Conservation (phyloP, 495 filamentous ascomycete species). For the Rhizodiscina lignyota region DNA sequence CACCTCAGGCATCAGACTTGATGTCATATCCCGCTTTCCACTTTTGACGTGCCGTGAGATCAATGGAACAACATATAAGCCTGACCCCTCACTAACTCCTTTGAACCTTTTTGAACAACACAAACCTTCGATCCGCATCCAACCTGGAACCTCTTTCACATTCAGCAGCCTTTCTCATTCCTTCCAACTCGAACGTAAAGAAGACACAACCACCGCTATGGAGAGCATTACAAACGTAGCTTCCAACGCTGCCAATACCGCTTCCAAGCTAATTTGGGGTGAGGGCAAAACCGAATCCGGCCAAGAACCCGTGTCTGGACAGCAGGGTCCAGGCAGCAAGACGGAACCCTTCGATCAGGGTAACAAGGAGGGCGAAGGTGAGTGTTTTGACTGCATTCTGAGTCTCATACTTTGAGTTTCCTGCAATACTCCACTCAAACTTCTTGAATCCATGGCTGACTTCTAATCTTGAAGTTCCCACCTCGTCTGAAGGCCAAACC, state of each 20-base stretch:
- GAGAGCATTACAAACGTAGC: slow-evolving; percentile 36
- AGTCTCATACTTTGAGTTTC: not conserved
- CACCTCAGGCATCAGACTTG: too few relatives aligned
- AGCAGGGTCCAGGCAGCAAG: not conserved
- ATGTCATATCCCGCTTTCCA: too few relatives aligned
- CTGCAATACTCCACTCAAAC: too few relatives aligned
- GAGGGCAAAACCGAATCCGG: slow-evolving; percentile 12
- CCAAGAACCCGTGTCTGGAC: slow-evolving; percentile 4
- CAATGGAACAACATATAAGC: too few relatives aligned
- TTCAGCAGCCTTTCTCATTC: too few relatives aligned
- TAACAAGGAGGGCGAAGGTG: slow-evolving; percentile 2
- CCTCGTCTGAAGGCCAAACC: not conserved
- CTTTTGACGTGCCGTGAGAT: too few relatives aligned
- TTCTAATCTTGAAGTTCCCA: not conserved
- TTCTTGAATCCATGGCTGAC: too few relatives aligned
- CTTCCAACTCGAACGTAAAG: too few relatives aligned
- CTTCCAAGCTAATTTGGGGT: slow-evolving; percentile 35
- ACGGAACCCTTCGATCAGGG: slow-evolving; percentile 2
- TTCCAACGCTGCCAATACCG: slow-evolving; percentile 28
- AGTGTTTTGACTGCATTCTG: not conserved
- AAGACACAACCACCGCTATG: slow-evolving; percentile 23
- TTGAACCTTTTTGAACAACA: too few relatives aligned
- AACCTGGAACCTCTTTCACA: too few relatives aligned
- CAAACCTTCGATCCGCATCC: too few relatives aligned
- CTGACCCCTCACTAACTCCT: too few relatives aligned